Evolutionary conservation across 2,329 filamentous ascomycete genomes (phyloP).

Genomic region (Trichophyton verrucosum): DNA sequence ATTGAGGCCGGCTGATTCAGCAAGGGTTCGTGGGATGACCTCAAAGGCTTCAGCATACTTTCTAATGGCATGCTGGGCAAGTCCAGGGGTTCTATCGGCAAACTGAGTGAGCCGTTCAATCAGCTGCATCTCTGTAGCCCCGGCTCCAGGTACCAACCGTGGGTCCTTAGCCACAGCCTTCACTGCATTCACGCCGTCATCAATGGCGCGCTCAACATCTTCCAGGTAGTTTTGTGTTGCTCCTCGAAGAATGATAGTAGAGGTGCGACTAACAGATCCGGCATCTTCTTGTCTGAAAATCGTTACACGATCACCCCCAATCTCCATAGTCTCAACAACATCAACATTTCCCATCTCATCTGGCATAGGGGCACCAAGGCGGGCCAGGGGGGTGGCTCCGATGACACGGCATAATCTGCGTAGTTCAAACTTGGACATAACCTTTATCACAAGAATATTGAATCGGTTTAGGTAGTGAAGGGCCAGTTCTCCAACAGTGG

Average conservation of each 20-base stretch:
- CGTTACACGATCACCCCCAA: constrained; percentile 93
- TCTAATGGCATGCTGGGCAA: constrained; percentile 92
- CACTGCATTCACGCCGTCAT: constrained; percentile 96
- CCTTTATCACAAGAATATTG: constrained; percentile 90
- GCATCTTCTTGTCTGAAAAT: constrained; percentile 83
- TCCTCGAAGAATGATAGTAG: constrained; percentile 84
- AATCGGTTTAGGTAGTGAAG: constrained; percentile 97
- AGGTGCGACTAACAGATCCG: constrained; percentile 77
- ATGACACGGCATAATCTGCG: constrained; percentile 90
- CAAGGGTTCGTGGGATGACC: constrained; percentile 84
- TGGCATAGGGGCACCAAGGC: constrained; percentile 96
- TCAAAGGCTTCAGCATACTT: constrained; percentile 97
- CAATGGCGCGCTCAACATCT: constrained; percentile 90
- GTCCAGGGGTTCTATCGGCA: constrained; percentile 81
- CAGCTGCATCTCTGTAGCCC: constrained; percentile 86
- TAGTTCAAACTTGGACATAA: constrained; percentile 96
- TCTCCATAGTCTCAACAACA: constrained; percentile 91
- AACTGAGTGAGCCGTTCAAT: constrained; percentile 83
- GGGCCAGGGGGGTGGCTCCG: constrained; percentile 87
- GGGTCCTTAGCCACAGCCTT: constrained; percentile 95
- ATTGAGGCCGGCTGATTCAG: constrained; percentile 89
- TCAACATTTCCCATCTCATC: constrained; percentile 96
- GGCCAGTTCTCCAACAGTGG: constrained; percentile 88
- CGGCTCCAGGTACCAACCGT: constrained; percentile 81
- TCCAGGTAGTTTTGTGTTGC: constrained; percentile 97